Conservation (phyloP, 2,329 filamentous ascomycete species). For the Penicillium griseofulvum region DNA sequence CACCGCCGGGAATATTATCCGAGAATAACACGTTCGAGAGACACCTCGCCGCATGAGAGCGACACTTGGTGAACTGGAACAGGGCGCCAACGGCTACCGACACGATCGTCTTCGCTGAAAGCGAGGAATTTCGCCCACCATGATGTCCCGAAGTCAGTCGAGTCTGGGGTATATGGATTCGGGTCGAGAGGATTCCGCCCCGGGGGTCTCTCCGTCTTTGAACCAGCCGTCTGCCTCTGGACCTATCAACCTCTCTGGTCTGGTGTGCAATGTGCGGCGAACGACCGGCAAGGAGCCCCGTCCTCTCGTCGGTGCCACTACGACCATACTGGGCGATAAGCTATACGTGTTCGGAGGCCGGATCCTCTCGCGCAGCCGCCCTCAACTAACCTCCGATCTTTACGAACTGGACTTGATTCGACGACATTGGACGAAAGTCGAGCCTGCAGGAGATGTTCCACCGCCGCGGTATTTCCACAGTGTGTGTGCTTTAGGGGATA, state of each 20-base stretch:
- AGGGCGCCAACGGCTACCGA: slow-evolving; percentile 1
- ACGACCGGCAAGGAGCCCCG: slow-evolving; percentile 91
- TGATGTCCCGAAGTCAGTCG: slow-evolving; percentile 43
- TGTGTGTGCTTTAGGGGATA: slow-evolving; percentile 87
- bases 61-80: background rate
- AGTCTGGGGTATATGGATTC: slow-evolving; percentile 37
- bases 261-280: slow-evolving; percentile 69
- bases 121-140: slow-evolving; percentile 16
- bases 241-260: slow-evolving; percentile 61
- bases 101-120: background rate
- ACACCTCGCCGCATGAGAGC: slow-evolving; percentile 1
- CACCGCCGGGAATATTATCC: slow-evolving; percentile 1
- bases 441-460: slow-evolving; percentile 79
- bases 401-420: slow-evolving; percentile 91
- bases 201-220: slow-evolving; percentile 32
- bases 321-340: slow-evolving; percentile 91
- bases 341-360: slow-evolving; percentile 95
- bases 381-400: slow-evolving; percentile 81
- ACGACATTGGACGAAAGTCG: slow-evolving; percentile 89
- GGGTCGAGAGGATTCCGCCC: slow-evolving; percentile 31
- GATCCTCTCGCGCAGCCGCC: slow-evolving; percentile 77
- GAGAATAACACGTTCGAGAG: background rate
- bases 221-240: slow-evolving; percentile 36
- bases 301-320: slow-evolving; percentile 89
- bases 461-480: slow-evolving; percentile 96